Conservation (phyloP, 129 eudicot genomes). For the Lactuca saligna region DNA sequence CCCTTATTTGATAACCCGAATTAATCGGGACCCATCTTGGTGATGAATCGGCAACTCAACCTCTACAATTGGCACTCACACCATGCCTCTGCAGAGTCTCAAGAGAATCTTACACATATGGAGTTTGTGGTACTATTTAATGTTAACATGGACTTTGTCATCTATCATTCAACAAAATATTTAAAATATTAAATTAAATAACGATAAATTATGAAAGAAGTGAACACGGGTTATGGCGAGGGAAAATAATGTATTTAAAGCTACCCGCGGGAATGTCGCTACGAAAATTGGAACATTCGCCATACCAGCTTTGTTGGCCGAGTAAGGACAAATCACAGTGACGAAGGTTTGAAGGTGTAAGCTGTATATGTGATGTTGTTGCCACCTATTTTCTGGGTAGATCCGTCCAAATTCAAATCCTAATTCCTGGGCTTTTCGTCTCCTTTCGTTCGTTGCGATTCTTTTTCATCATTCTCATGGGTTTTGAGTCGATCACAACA, state of each 20-base stretch:
- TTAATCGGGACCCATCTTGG: neutral
- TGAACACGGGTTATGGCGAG: neutral
- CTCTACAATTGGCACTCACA: neutral
- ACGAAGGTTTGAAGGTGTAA: neutral
- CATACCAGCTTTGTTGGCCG: slow-evolving; percentile 26
- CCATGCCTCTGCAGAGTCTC: neutral
- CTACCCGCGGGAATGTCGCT: slow-evolving; percentile 24
- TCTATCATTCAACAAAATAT: neutral
- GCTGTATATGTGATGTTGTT: slow-evolving; percentile 1
- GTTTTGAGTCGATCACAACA: slow-evolving; percentile 8
- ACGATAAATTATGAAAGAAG: neutral
- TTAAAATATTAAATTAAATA: neutral
- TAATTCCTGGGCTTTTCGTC: neutral
- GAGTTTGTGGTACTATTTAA: too few species aligned
- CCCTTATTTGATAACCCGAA: neutral
- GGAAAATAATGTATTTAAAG: slow-evolving; percentile 3
- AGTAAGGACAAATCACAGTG: slow-evolving; percentile 15
- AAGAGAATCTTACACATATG: neutral
- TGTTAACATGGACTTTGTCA: neutral
- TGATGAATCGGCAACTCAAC: neutral
- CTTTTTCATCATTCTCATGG: slow-evolving; percentile 14
- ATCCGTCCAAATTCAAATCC: slow-evolving; percentile 41
- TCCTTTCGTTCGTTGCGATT: neutral
- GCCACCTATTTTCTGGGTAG: slow-evolving; percentile 32
- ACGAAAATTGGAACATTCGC: slow-evolving; percentile 43